Conservation (phyloP, 352 stramenopile species). For the Phytopythium mirpurense region DNA sequence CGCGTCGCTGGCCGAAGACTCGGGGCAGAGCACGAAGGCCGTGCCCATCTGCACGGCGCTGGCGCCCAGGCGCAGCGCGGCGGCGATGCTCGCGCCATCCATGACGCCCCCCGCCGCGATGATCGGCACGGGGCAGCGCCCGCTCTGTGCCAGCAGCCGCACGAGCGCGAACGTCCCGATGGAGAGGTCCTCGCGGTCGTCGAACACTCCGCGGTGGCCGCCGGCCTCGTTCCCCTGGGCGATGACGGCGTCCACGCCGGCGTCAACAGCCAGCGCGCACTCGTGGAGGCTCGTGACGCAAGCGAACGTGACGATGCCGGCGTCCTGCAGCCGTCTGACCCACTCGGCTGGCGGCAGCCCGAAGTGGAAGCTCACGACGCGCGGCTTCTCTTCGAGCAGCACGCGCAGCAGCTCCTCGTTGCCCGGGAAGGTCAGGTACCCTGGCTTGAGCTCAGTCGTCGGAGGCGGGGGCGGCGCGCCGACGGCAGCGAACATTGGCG, state of each 20-base stretch:
- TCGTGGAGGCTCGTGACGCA: conserved; percentile 40
- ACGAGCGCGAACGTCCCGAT: conserved; percentile 45
- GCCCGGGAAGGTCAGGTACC: conserved; percentile 24
- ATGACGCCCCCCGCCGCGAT: conserved; percentile 59
- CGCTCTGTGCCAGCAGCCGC: conserved; percentile 29
- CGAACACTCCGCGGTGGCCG: conserved; percentile 50
- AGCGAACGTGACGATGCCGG: conserved; percentile 34
- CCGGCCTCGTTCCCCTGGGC: conserved; percentile 56
- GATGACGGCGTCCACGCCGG: conserved; percentile 38
- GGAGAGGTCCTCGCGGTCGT: conserved; percentile 14
- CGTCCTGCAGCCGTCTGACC: conserved; percentile 28
- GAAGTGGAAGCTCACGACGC: conserved; percentile 70
- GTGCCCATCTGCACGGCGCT: conserved; percentile 59
- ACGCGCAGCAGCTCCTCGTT: conserved; percentile 28
- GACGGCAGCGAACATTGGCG: conserved; percentile 34
- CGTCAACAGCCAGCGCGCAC: conserved; percentile 13
- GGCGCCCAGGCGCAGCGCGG: conserved; percentile 36
- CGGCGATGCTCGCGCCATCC: conserved; percentile 31
- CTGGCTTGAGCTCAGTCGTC: conserved; percentile 5
- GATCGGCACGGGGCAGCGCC: conserved; percentile 24
- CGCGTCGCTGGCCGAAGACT: conserved; percentile 27
- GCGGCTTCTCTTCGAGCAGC: conserved; percentile 38
- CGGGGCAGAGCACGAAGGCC: conserved; percentile 43
- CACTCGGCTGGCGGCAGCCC: conserved; percentile 25
- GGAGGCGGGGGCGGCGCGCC: conserved; percentile 8